Evolutionary conservation across 495 filamentous ascomycete species (phyloP).

Genomic region (Amphirosellinia nigrospora): DNA sequence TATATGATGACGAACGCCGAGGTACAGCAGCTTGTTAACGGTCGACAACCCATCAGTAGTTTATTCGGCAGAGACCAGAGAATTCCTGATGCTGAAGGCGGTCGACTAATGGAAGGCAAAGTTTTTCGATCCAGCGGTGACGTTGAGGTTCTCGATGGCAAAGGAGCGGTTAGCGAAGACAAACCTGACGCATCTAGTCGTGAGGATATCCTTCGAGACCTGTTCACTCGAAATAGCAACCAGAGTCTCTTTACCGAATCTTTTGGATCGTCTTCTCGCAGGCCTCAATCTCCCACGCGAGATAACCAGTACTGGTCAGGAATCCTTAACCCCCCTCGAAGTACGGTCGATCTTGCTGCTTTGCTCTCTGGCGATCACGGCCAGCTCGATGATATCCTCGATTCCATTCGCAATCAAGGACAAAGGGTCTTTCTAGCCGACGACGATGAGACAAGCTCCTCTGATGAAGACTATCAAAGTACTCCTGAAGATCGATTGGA

Average conservation of each 20-base stretch:
- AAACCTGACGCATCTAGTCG: slow-evolving; percentile 48
- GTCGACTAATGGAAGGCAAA: slow-evolving; percentile 70
- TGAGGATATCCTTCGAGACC: slow-evolving; percentile 47
- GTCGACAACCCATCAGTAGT: slow-evolving; percentile 81
- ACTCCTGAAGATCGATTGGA: slow-evolving; percentile 30
- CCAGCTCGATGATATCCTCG: slow-evolving; percentile 36
- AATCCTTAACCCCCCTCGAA: slow-evolving; percentile 49
- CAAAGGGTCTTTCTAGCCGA: slow-evolving; percentile 28
- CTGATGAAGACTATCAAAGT: slow-evolving; percentile 37
- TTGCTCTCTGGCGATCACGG: slow-evolving; percentile 43
- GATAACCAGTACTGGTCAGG: slow-evolving; percentile 47
- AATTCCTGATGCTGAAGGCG: slow-evolving; percentile 64
- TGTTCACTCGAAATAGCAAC: slow-evolving; percentile 43
- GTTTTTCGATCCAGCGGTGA: slow-evolving; percentile 63
- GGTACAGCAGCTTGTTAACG: slow-evolving; percentile 72
- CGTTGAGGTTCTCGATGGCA: slow-evolving; percentile 62
- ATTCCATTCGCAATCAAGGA: slow-evolving; percentile 35
- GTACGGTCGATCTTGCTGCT: slow-evolving; percentile 44
- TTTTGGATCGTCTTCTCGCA: slow-evolving; percentile 36
- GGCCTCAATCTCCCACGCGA: slow-evolving; percentile 34
- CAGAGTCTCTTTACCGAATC: slow-evolving; percentile 46
- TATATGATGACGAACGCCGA: slow-evolving; percentile 74
- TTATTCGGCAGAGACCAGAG: slow-evolving; percentile 65
- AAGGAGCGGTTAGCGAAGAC: slow-evolving; percentile 47
- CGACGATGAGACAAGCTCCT: slow-evolving; percentile 31